Base-by-base conservation (phyloP, 2,329 filamentous ascomycete species). In the Erysiphe pulchra region DNA sequence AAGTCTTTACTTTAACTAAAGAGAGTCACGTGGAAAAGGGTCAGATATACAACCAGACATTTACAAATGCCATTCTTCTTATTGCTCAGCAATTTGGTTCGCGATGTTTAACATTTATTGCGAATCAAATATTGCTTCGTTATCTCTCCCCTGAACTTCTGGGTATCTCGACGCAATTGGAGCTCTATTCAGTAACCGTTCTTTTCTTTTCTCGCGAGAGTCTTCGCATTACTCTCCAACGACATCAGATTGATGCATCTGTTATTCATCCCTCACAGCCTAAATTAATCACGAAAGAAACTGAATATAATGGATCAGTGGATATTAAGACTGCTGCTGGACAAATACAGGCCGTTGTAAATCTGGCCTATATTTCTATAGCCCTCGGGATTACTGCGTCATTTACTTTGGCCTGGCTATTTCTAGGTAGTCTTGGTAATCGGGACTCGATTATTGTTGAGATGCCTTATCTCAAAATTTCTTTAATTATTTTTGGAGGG, bases 141-240 rank as follows among this genome's bases (percentile, higher is more conserved):
- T 87, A 81, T 58, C 66, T 95, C 40, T 92, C 85, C 1, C 86
- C 90, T 0, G 72, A 79, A 48, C 69, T 92, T 0, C 71, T 98
- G 1, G 90, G 87, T 6, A 68, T 92, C 5, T 80, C 86, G 1
- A 79, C 86, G 0, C 90, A 94, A 60, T 70, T 98, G 2, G 90
- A 98, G 55, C 75, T 95, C 0, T 94, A 86, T 60, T 86, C 87
- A 48, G 79, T 92, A 40, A 84, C 85, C 0, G 77, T 92, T n/a
- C 69, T 98, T 0, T 94, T 92, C 61, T 95, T 98, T 56, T 80
- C 90, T 0, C 73, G 90, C 36, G 90, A 98, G 62, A 87, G 80
- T 55, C 65, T 95, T 43, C 78, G 90, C 14, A 79, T 93, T n/a
- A 85, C 87, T 24, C 73, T 93, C 33, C 87, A 95, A 62, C 71